phyloP scores from a whole-genome alignment of 805 yeast genomes.

The Nakazawaea peltata region DNA sequence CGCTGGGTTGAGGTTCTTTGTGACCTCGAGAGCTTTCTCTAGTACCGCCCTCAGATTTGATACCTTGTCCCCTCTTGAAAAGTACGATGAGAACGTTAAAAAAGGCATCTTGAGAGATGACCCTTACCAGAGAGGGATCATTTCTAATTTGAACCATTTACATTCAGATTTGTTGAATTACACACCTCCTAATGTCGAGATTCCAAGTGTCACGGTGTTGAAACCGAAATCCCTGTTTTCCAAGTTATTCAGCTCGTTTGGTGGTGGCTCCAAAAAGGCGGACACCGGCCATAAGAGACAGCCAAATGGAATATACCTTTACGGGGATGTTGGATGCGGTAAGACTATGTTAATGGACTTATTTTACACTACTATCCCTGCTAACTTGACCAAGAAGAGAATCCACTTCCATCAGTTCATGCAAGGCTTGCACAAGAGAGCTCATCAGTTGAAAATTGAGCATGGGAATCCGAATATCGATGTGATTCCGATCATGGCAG shows the following conservation, averaged over 20 bases:
- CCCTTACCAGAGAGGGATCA: constrained; percentile 69
- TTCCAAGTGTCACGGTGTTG: constrained; percentile 44
- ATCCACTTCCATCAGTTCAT: constrained; percentile 95
- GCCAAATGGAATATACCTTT: constrained; percentile 83
- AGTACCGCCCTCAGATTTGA: not conserved
- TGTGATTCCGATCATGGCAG: constrained; percentile 76
- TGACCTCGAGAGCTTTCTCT: too few species aligned
- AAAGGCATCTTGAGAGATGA: constrained; percentile 59
- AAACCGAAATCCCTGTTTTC: constrained; percentile 39
- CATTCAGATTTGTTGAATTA: constrained; percentile 49
- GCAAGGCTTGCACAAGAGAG: constrained; percentile 86
- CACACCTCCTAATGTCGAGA: constrained; percentile 49
- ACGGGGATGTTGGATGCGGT: constrained; percentile 98
- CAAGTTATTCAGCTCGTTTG: constrained; percentile 4
- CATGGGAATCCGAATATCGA: constrained; percentile 65
- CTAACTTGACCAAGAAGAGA: constrained; percentile 67
- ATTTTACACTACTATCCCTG: constrained; percentile 79
- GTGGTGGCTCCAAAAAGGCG: not conserved
- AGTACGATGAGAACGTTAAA: constrained; percentile 20
- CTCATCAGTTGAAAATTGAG: constrained; percentile 61
- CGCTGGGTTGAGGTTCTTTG: too few species aligned
- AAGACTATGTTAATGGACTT: constrained; percentile 98
- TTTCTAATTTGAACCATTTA: constrained; percentile 50
- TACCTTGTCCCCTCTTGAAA: constrained; percentile 18
- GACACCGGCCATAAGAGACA: not conserved